These are phyloP conservation scores for Aspergillus egyptiacus DNA, from an alignment of 495 filamentous ascomycete genomes.

Conservation along the genomic window DNA sequence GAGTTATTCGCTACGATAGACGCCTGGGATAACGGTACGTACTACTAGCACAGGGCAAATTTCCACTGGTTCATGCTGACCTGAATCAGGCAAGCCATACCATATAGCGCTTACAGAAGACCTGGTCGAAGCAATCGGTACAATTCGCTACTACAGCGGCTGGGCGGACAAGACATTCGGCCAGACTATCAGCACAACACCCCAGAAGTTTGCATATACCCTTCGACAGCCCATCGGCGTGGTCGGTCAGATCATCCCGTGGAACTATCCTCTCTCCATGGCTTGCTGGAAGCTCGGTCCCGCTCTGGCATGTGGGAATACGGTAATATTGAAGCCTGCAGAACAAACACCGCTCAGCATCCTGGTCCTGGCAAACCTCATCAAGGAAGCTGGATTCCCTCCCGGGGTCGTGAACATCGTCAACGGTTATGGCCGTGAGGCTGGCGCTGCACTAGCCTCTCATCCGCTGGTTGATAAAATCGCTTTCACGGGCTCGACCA, in stretches of 20 bases:
- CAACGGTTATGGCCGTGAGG: conserved; percentile 72
- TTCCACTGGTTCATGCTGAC: too few species aligned
- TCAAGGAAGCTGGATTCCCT: conserved; percentile 85
- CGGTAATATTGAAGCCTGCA: conserved; percentile 79
- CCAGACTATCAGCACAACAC: conserved; percentile 75
- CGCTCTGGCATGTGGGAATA: conserved; percentile 82
- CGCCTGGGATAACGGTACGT: conserved; percentile 79
- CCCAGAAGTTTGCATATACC: conserved; percentile 81
- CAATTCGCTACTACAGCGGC: conserved; percentile 81
- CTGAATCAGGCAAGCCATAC: conserved; percentile 71
- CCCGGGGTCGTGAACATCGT: conserved; percentile 89
- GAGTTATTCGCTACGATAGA: conserved; percentile 84
- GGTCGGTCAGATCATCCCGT: conserved; percentile 86
- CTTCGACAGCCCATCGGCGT: conserved; percentile 84
- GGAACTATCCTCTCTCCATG: conserved; percentile 88
- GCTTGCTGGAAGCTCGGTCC: conserved; percentile 90
- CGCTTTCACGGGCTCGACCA: conserved; percentile 84
- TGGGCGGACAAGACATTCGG: conserved; percentile 91
- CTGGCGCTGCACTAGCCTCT: conserved; percentile 69
- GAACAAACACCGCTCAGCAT: conserved; percentile 88
- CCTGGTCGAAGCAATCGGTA: conserved; percentile 59
- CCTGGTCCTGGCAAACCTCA: conserved; percentile 67
- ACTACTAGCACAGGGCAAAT: not conserved
- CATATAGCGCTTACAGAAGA: conserved; percentile 66
- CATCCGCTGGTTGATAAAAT: conserved; percentile 80